Evolutionary conservation across 805 yeast genomes (phyloP), one percentile per base, ranked within the genome.

Genomic region (Nematodospora valgi): DNA sequence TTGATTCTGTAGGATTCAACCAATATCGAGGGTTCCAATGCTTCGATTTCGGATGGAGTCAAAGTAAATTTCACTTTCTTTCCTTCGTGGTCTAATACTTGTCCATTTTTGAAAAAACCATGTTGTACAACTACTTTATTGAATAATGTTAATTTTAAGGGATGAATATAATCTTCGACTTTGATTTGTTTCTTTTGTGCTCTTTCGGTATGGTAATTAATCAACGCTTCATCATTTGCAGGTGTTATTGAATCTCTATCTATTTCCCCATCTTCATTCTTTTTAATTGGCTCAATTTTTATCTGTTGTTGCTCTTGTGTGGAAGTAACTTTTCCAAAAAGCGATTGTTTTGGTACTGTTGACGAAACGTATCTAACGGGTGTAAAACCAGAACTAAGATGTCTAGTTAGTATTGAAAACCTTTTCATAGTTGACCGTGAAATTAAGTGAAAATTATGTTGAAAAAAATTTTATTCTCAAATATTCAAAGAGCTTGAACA

Each of bases 1-100:
- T 86, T 86, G 48, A 89, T 72, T 59, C 98, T 75, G 68, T 72
- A 81, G 8, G 95, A 83, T 56, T 82, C 74, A 38, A 85, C 61
- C 60, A 79, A 87, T n/a, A 91, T 75, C 9, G 93, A 79, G 16
- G 98, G 98, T 59, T 88, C 96, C 40, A 91, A 69, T 2, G 80
- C 75, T 36, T 82, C 83, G 37, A 86, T 77, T 57, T 88, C 95
- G 37, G 74, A 71, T 25, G 64, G 63, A 4, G 77, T 64, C 34
- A 91, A 69, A 22, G 68, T 62, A 43, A 91, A 63, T 44, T 69
- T 72, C 59, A 77, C 83, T 24, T 52, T 44, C 35, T 67, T 64
- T 22, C 78, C 80, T 19, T 61, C 61, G 34, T 53, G 53, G 12
- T 38, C 36, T 10, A 84, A 67, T 11, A 68, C 48, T 39, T 78